Conservation (phyloP, 1,139 yeast species). For the Insectozyma bohioensis region DNA sequence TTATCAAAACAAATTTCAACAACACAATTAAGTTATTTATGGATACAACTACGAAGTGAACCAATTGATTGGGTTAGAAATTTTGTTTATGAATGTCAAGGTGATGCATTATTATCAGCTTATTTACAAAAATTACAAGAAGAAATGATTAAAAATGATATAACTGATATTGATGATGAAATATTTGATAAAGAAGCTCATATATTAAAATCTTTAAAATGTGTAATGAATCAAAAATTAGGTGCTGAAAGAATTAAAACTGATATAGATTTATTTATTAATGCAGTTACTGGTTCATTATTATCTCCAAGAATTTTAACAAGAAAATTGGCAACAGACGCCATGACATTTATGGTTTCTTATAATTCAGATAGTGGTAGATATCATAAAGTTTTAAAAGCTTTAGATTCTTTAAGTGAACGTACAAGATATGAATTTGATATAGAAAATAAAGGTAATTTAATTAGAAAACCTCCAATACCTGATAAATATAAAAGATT, state of each 20-base stretch:
- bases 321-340: slow-evolving; percentile 78
- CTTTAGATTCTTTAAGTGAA: slow-evolving; percentile 61
- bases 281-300: slow-evolving; percentile 46
- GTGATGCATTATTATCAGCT: slow-evolving; percentile 73
- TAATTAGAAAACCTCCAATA: slow-evolving; percentile 42
- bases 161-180: slow-evolving; percentile 41
- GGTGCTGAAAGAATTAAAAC: slow-evolving; percentile 45
- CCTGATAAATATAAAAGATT: slow-evolving; percentile 55
- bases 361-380: slow-evolving; percentile 45
- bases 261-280: slow-evolving; percentile 41
- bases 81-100: slow-evolving; percentile 77
- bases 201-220: slow-evolving; percentile 46
- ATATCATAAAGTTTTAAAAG: slow-evolving; percentile 60
- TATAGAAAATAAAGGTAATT: slow-evolving; percentile 14
- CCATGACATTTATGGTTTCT: slow-evolving; percentile 52
- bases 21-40: slow-evolving; percentile 74
- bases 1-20: slow-evolving; percentile 69
- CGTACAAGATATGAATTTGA: slow-evolving; percentile 59
- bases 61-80: slow-evolving; percentile 87
- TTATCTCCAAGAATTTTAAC: slow-evolving; percentile 67
- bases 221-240: slow-evolving; percentile 49
- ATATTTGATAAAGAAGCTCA: slow-evolving; percentile 50
- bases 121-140: slow-evolving; percentile 42
- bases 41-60: slow-evolving; percentile 91
- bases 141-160: slow-evolving; percentile 32